A percentile compares a stretch with the other conserved stretches of the same genome.
phyloP scores from a whole-genome alignment of 2,329 filamentous ascomycete species.

The Aciculosporium take region DNA sequence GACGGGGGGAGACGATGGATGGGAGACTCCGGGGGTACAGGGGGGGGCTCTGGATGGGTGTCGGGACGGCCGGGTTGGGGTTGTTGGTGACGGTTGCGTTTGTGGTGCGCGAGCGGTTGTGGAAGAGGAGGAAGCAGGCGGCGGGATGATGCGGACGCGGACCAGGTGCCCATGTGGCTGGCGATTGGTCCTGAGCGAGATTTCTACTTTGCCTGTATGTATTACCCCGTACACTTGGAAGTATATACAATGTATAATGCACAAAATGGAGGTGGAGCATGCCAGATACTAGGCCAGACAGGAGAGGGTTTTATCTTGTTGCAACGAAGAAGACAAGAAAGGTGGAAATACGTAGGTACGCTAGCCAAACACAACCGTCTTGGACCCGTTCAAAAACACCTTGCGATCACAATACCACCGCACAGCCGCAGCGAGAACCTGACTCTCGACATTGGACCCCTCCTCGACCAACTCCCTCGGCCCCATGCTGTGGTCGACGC shows the following conservation, averaged over 20 bases:
- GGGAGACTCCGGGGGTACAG: slow-evolving; percentile 9
- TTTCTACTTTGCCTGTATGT: too few species aligned
- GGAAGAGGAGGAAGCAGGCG: background rate
- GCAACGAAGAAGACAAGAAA: too few species aligned
- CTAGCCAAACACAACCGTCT: slow-evolving; percentile 58
- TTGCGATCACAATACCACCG: slow-evolving; percentile 71
- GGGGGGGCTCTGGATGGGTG: slow-evolving; percentile 19
- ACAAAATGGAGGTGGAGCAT: too few species aligned
- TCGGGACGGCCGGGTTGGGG: slow-evolving; percentile 20
- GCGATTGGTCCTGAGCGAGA: too few species aligned
- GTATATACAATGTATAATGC: too few species aligned
- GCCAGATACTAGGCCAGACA: too few species aligned
- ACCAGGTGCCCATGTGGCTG: too few species aligned
- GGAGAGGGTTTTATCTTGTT: too few species aligned
- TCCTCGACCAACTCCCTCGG: slow-evolving; percentile 65
- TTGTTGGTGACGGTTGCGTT: slow-evolving; percentile 7
- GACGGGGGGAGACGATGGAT: slow-evolving; percentile 8
- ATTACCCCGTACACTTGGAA: too few species aligned
- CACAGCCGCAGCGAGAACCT: slow-evolving; percentile 66
- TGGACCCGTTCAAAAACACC: slow-evolving; percentile 63
- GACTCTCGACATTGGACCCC: slow-evolving; percentile 72
- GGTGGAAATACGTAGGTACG: too few species aligned
- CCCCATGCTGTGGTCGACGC: slow-evolving; percentile 64
- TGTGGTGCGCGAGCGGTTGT: slow-evolving; percentile 1
- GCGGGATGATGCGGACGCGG: too few species aligned